These are phyloP conservation scores for Aureobasidium sp. DNA, from an alignment of 2,329 filamentous ascomycete species.

Conservation along the genomic window DNA sequence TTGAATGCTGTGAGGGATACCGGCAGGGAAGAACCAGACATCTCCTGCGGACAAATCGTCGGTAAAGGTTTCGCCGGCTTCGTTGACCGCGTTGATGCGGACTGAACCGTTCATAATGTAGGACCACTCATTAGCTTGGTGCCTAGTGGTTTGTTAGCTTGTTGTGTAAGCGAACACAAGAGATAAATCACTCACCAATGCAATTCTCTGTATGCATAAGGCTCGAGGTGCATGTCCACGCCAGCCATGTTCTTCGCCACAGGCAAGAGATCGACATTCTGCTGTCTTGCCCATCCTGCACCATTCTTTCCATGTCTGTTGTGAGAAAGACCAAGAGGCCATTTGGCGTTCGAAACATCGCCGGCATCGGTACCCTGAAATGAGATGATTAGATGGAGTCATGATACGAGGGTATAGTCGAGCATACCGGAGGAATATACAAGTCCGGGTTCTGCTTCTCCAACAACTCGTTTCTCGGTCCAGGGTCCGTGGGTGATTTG, in stretches of 20 bases:
- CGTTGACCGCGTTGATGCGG: slow-evolving; percentile 26
- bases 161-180: neutral
- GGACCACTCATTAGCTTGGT: slow-evolving; percentile 28
- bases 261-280: slow-evolving; percentile 34
- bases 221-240: slow-evolving; percentile 36
- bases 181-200: slow-evolving; percentile 22
- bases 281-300: slow-evolving; percentile 37
- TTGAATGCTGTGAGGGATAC: slow-evolving; percentile 25
- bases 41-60: slow-evolving; percentile 38
- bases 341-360: slow-evolving; percentile 35
- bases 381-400: neutral
- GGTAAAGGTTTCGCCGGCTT: slow-evolving; percentile 27
- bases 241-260: slow-evolving; percentile 37
- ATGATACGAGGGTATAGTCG: neutral
- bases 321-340: slow-evolving; percentile 36
- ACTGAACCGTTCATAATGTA: slow-evolving; percentile 27
- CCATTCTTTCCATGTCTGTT: slow-evolving; percentile 34
- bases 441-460: slow-evolving; percentile 36
- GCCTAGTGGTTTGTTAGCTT: neutral
- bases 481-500: slow-evolving; percentile 35
- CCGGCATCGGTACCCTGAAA: slow-evolving; percentile 33
- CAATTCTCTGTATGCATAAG: slow-evolving; percentile 30
- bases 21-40: slow-evolving; percentile 49
- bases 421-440: slow-evolving; percentile 25
- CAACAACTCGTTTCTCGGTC: slow-evolving; percentile 29